Base-by-base conservation (phyloP, 768 basidiomycete species). In the Mycena polygramma region DNA sequence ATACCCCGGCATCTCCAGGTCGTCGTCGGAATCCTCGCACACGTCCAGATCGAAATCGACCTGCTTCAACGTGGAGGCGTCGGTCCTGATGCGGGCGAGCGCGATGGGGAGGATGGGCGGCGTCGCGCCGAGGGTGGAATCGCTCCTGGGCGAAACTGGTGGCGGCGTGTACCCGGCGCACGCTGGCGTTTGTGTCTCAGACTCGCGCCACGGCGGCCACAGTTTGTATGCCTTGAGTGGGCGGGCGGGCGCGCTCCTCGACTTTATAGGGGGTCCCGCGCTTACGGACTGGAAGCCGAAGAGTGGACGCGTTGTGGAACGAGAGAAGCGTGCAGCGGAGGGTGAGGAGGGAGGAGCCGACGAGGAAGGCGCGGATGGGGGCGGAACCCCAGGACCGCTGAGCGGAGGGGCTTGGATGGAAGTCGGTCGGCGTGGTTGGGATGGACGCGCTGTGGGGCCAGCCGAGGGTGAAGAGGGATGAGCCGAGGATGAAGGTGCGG, bases 131-230 rank as follows among this genome's bases (percentile, higher is more conserved):
- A 70, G 58, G 13, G 69, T 62, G 8, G 64, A 66, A 41, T 70
- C 64, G 60, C 69, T 70, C 22, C 9, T 43, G 22, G 69, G 64
- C 11, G 69, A 70, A 19, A 45, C 14, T 20, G 63, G 51, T n/a
- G 63, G 57, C 53, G 69, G 69, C 46, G 69, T 62, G 43, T 70
- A 70, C 14, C 43, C 59, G 1, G 13, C 53, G n/a, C 43, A 24
- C 22, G 17, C 30, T 52, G 7, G 24, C 7, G 19, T 30, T 9
- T 11, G 22, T 15, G 51, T 13, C 15, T 30, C 51, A 0, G 22
- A 14, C 8, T 52, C 7, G 26, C 24, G 51, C 26, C 1, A 4
- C 24, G 11, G 51, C 51, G 51, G 11, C 30, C 30, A 30, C 2
- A 30, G 30, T 6, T 30, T 30, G 30, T 30, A 30, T 30, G 30